Conservation (phyloP, 805 yeast species). For the Candida vartiovaarae region DNA sequence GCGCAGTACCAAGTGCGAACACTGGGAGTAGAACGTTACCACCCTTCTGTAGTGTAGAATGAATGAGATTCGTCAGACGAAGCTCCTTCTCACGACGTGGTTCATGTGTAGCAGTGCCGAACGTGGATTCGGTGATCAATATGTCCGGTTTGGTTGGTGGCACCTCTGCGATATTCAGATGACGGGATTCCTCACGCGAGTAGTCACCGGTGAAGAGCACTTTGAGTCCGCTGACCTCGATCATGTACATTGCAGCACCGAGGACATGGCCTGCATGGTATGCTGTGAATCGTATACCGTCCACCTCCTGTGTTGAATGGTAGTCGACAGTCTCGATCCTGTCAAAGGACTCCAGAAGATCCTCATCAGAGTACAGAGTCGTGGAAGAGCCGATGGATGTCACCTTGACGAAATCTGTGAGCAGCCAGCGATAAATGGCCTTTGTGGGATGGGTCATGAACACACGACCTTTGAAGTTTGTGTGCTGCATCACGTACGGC, state of each 20-base stretch:
- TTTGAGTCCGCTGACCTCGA: slow-evolving; percentile 90
- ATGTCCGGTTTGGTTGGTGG: slow-evolving; percentile 86
- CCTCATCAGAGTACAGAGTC: slow-evolving; percentile 79
- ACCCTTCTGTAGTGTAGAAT: slow-evolving; percentile 76
- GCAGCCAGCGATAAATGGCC: slow-evolving; percentile 93
- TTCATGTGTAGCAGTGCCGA: slow-evolving; percentile 96
- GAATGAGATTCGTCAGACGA: slow-evolving; percentile 74
- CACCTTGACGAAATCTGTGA: slow-evolving; percentile 90
- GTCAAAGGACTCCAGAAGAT: slow-evolving; percentile 79
- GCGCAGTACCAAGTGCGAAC: slow-evolving; percentile 95
- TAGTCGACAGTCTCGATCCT: slow-evolving; percentile 89
- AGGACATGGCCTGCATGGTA: slow-evolving; percentile 99
- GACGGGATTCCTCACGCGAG: slow-evolving; percentile 93
- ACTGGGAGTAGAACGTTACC: slow-evolving; percentile 92
- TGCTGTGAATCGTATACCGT: slow-evolving; percentile 93
- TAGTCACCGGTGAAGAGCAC: slow-evolving; percentile 93
- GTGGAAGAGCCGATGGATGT: slow-evolving; percentile 48
- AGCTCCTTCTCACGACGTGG: slow-evolving; percentile 82
- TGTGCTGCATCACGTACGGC: slow-evolving; percentile 97
- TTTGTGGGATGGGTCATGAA: slow-evolving; percentile 99
- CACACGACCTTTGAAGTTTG: slow-evolving; percentile 89
- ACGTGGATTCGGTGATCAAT: slow-evolving; percentile 89
- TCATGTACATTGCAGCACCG: slow-evolving; percentile 97
- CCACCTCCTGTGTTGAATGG: slow-evolving; percentile 91
- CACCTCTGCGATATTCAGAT: slow-evolving; percentile 89